A percentile compares a stretch with the other conserved stretches of the same genome.
Evolutionary conservation across 2,329 filamentous ascomycete genomes (phyloP).

Genomic region (Ceratocystis albifundus): DNA sequence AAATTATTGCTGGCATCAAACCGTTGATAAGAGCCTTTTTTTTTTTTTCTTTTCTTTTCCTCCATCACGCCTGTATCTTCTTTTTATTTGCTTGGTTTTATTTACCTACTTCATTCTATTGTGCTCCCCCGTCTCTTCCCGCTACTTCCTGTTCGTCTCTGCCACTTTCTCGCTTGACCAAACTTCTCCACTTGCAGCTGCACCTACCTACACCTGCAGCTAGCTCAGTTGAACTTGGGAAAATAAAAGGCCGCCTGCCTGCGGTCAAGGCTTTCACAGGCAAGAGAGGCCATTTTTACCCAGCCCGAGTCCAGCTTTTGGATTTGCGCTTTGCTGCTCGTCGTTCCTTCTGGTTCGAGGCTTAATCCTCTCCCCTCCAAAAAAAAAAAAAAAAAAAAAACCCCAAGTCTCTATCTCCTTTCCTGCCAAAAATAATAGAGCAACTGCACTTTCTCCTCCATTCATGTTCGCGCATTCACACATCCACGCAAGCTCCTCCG

Average conservation of each 20-base stretch:
- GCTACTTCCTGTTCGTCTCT: neutral
- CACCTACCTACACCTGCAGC: conserved; percentile 11
- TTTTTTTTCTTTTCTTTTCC: neutral
- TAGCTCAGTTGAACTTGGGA: conserved; percentile 9
- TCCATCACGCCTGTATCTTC: neutral
- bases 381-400: too few species aligned
- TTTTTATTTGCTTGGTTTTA: neutral
- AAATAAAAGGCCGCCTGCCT: conserved; percentile 1
- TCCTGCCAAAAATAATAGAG: neutral
- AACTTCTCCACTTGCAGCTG: conserved; percentile 3
- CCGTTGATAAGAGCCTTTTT: neutral
- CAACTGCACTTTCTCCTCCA: conserved; percentile 5
- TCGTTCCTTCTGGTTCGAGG: neutral
- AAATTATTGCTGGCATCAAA: neutral
- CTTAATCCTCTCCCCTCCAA: neutral
- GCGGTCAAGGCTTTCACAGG: conserved; percentile 5
- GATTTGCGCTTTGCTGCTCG: conserved; percentile 4
- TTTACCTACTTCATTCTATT: neutral
- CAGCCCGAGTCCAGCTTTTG: conserved; percentile 3
- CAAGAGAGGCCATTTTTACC: neutral
- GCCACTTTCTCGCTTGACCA: neutral
- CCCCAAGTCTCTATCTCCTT: neutral
- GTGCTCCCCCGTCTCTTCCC: neutral
- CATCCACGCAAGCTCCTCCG: neutral
- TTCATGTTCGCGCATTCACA: neutral